Percentiles rank a stretch among this genome's conserved stretches.
Evolutionary conservation across 1,284 basidiomycete genomes (phyloP).

Genomic region (Sporisorium iseilematis-ciliati): DNA sequence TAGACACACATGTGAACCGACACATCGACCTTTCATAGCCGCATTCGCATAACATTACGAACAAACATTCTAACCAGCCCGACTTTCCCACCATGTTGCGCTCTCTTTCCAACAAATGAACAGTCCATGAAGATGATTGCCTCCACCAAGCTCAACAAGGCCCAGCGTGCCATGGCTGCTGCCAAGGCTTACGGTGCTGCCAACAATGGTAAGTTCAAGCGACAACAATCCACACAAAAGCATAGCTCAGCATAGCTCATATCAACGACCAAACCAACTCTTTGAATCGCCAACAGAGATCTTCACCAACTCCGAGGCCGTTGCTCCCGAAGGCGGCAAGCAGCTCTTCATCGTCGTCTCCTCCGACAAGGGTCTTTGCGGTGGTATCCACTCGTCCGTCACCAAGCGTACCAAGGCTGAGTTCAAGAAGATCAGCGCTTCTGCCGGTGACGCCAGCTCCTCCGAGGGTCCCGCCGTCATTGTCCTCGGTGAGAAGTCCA

Average conservation of each 20-base stretch:
- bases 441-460: slow-evolving; percentile 71
- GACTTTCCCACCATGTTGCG: neutral
- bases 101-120: neutral
- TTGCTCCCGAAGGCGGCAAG: slow-evolving; percentile 60
- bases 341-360: slow-evolving; percentile 84
- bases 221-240: neutral
- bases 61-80: slow-evolving; percentile 19
- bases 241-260: neutral
- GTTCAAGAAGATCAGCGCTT: slow-evolving; percentile 72
- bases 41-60: neutral
- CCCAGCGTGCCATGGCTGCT: slow-evolving; percentile 85
- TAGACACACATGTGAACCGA: neutral
- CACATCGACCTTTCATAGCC: too few species aligned
- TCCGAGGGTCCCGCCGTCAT: slow-evolving; percentile 61
- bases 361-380: slow-evolving; percentile 99
- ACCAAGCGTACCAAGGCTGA: slow-evolving; percentile 86
- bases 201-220: slow-evolving; percentile 80
- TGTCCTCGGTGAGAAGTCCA: slow-evolving; percentile 96
- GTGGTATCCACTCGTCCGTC: slow-evolving; percentile 99
- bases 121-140: slow-evolving; percentile 98
- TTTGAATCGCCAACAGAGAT: slow-evolving; percentile 53
- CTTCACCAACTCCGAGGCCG: slow-evolving; percentile 67
- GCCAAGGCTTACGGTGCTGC: slow-evolving; percentile 95
- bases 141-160: slow-evolving; percentile 94
- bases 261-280: neutral